These are phyloP conservation scores for Metschnikowia arizonensis DNA, from an alignment of 805 yeast species.

Conservation along the genomic window DNA sequence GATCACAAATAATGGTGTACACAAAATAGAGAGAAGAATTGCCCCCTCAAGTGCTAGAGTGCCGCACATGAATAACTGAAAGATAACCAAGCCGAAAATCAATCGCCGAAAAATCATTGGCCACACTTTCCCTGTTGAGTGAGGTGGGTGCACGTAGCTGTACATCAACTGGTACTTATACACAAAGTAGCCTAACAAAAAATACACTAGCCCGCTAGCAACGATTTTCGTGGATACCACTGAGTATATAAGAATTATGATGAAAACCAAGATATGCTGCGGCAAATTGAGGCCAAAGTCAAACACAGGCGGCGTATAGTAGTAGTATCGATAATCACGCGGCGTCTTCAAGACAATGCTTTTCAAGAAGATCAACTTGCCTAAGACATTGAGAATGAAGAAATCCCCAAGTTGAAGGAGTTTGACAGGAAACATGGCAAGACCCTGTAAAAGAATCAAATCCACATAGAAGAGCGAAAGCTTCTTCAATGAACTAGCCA, in stretches of 20 bases:
- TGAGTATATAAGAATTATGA: constrained; percentile 55
- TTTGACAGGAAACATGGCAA: constrained; percentile 58
- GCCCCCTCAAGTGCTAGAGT: constrained; percentile 59
- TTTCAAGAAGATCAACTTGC: constrained; percentile 36
- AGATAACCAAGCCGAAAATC: constrained; percentile 50
- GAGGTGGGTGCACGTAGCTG: constrained; percentile 60
- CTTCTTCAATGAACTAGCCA: constrained; percentile 50
- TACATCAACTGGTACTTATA: constrained; percentile 60
- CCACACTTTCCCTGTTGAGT: constrained; percentile 66
- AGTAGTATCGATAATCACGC: constrained; percentile 46
- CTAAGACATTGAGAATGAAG: constrained; percentile 38
- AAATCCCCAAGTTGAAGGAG: constrained; percentile 55
- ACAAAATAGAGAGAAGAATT: constrained; percentile 43
- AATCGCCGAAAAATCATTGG: constrained; percentile 56
- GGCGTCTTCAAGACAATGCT: constrained; percentile 45
- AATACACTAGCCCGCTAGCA: constrained; percentile 54
- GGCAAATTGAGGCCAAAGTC: constrained; percentile 61
- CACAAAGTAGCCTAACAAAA: constrained; percentile 52
- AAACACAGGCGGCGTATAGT: constrained; percentile 55
- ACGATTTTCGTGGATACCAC: constrained; percentile 59
- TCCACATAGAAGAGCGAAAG: constrained; percentile 54
- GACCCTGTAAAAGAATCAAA: constrained; percentile 65
- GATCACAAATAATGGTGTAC: constrained; percentile 46
- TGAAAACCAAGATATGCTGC: constrained; percentile 55
- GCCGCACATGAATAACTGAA: constrained; percentile 63